Conservation (phyloP, 805 yeast species). For the Yarrowia sp. region DNA sequence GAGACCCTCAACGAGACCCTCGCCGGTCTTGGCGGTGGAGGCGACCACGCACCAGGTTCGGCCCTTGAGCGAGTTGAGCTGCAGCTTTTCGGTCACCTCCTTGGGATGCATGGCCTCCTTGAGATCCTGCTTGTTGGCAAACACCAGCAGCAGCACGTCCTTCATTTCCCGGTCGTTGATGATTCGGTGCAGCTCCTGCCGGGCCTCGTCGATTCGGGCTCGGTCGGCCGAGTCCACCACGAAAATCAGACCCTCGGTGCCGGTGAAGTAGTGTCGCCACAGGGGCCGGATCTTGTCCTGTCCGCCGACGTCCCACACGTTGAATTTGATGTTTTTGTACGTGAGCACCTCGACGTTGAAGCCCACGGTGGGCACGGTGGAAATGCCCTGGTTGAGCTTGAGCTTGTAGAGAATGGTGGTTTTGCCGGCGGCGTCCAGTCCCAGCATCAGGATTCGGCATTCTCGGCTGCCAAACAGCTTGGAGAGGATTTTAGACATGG, state of each 20-base stretch:
- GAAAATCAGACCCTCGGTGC: conserved; percentile 88
- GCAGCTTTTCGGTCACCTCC: conserved; percentile 76
- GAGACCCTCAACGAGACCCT: conserved; percentile 85
- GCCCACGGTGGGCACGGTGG: conserved; percentile 92
- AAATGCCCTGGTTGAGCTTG: conserved; percentile 72
- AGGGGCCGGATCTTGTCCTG: conserved; percentile 89
- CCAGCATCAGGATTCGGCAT: conserved; percentile 82
- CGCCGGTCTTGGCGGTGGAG: conserved; percentile 86
- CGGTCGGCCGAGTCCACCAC: conserved; percentile 85
- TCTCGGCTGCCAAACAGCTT: conserved; percentile 62
- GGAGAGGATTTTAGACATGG: conserved; percentile 48
- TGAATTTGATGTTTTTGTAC: conserved; percentile 80
- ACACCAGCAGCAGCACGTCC: conserved; percentile 77
- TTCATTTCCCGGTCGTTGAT: conserved; percentile 84
- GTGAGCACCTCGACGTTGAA: conserved; percentile 89
- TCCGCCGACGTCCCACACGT: conserved; percentile 97
- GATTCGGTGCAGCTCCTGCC: conserved; percentile 76
- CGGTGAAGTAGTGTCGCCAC: conserved; percentile 96
- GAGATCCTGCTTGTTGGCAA: conserved; percentile 89
- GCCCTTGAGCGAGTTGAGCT: conserved; percentile 65
- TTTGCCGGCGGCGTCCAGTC: conserved; percentile 92
- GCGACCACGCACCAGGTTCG: conserved; percentile 94
- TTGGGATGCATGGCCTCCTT: conserved; percentile 75
- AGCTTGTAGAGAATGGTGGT: conserved; percentile 86
- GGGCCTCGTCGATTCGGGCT: conserved; percentile 76